Percentiles rank a stretch among this genome's conserved stretches.
Evolutionary conservation across 345 rosid species (phyloP).

Genomic region (Eucalyptus sp.): DNA sequence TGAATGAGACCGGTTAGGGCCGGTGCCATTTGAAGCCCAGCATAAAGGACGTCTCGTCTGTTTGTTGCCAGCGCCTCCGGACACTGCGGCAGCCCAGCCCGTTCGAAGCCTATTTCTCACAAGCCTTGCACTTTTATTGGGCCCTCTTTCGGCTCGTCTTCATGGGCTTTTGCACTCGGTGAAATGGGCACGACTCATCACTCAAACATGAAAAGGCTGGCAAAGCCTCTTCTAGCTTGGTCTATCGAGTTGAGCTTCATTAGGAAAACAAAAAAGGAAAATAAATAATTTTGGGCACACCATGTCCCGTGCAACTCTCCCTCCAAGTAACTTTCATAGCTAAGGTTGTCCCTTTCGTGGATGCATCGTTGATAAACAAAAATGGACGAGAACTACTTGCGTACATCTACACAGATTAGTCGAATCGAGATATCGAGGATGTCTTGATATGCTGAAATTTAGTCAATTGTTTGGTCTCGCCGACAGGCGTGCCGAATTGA

Average conservation of each 20-base stretch:
- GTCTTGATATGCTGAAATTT: not conserved
- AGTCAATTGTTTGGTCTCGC: no score
- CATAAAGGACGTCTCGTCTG: not conserved
- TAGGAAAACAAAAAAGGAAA: not conserved
- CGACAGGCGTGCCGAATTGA: rapidly evolving
- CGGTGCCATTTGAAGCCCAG: not conserved
- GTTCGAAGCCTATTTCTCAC: not conserved
- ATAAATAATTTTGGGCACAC: not conserved
- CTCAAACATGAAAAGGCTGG: not conserved
- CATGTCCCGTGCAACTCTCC: not conserved
- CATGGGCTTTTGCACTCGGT: not conserved
- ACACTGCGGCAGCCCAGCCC: not conserved
- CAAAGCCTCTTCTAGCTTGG: not conserved
- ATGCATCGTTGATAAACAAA: not conserved
- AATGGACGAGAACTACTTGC: not conserved
- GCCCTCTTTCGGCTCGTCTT: not conserved
- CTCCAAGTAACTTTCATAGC: not conserved
- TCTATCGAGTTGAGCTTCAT: not conserved
- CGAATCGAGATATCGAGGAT: not conserved
- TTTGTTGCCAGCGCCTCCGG: rapidly evolving
- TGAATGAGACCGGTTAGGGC: not conserved
- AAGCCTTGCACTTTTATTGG: not conserved
- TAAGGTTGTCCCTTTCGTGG: not conserved
- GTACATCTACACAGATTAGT: no score
- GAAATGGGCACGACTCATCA: not conserved